Conservation (phyloP, 495 filamentous ascomycete species). For the Copromyces sp. region DNA sequence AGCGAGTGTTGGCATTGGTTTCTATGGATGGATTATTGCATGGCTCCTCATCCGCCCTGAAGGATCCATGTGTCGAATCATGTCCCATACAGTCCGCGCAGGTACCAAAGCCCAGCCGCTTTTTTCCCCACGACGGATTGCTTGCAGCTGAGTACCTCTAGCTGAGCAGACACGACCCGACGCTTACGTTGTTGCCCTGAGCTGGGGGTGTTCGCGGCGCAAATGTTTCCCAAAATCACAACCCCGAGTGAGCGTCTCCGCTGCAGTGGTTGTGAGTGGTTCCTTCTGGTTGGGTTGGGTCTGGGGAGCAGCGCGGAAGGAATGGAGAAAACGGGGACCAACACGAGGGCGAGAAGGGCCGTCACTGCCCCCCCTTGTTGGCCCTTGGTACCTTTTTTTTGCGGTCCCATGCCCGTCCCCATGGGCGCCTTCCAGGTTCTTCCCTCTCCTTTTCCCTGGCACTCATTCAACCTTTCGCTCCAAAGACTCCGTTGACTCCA, state of each 20-base stretch:
- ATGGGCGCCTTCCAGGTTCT: slow-evolving; percentile 1
- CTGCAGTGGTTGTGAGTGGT: slow-evolving; percentile 1
- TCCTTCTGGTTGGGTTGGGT: background rate
- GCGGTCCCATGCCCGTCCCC: background rate
- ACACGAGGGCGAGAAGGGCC: slow-evolving; percentile 1
- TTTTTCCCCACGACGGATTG: background rate
- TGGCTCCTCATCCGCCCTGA: background rate
- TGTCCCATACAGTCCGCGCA: background rate
- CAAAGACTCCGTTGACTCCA: background rate
- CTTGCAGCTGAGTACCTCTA: background rate
- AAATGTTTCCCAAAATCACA: background rate
- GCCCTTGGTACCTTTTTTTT: background rate
- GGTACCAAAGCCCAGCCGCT: background rate
- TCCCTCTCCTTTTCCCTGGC: background rate
- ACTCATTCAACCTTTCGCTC: background rate
- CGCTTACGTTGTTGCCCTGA: background rate
- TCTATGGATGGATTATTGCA: background rate
- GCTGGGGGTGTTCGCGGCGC: background rate
- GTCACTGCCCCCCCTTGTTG: background rate
- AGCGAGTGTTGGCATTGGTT: background rate
- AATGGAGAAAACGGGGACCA: slow-evolving; percentile 2
- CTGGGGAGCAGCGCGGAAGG: background rate
- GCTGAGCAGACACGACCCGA: background rate
- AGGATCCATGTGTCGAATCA: background rate
- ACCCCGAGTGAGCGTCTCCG: background rate